phyloP scores from a whole-genome alignment of 768 basidiomycete genomes.

The Russula sp. region DNA sequence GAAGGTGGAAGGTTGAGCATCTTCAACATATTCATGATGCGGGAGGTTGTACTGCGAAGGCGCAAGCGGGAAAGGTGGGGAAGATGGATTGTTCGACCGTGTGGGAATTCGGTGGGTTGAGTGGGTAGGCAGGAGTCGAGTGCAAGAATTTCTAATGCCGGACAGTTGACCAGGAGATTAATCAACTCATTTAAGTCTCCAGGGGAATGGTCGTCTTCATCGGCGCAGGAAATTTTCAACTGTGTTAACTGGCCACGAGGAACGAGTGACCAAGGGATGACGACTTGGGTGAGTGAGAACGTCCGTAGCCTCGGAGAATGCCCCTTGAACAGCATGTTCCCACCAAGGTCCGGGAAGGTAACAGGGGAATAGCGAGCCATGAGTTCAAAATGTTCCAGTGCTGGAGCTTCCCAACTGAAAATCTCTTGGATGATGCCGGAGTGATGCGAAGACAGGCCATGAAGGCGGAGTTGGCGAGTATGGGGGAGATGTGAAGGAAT shows the following conservation, averaged over 20 bases:
- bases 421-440: background rate
- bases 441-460: background rate
- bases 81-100: constrained; percentile 2
- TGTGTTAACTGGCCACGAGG: constrained; percentile 12
- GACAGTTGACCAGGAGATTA: constrained; percentile 6
- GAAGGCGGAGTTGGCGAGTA: constrained; percentile 14
- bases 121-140: constrained; percentile 12
- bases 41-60: background rate
- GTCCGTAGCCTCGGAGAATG: constrained; percentile 3
- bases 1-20: constrained; percentile 8
- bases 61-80: constrained; percentile 9
- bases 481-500: background rate
- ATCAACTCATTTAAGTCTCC: background rate
- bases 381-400: constrained; percentile 16
- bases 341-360: too few relatives aligned
- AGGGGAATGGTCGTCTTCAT: background rate
- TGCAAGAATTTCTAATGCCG: constrained; percentile 10
- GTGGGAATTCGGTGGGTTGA: background rate
- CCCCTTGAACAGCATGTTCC: background rate
- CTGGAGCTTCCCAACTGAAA: background rate
- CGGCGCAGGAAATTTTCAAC: background rate
- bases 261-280: constrained; percentile 11
- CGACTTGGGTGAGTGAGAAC: background rate
- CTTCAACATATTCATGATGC: constrained; percentile 12
- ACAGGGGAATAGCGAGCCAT: background rate